Base-by-base conservation (phyloP, 257 asterid genomes). In the Avicennia marina region DNA sequence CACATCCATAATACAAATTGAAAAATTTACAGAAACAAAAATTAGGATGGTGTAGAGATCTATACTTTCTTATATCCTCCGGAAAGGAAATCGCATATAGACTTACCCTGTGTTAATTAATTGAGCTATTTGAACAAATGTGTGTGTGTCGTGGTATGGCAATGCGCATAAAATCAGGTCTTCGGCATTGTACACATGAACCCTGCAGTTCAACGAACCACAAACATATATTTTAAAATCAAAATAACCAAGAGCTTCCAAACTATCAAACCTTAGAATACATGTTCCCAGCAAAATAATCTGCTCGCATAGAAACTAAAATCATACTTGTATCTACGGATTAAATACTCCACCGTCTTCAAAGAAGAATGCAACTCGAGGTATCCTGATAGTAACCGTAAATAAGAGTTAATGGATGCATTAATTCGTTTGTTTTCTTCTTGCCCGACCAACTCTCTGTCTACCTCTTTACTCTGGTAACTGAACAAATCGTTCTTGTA, bases 121-220 rank as follows among this genome's bases (percentile, higher is more conserved):
- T 56, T 75, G 95, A 51, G 88, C 75, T 48, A 91, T 75, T 57
- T 79, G 79, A 44, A 88, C 98, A 66, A 91, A 91, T 32, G 69
- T 78, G 56, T 77, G 89, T 1, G 96, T 85, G 53, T 91, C 97
- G 64, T 88, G 98, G 74, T 85, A 91, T 0, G 98, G 98, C 79
- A 91, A 63, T 26, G 87, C 75, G 70, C 98, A 85, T 60, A 91
- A 70, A 62, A 91, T 81, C 73, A 88, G 78, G 46, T 86, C 97
- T 46, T 88, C 98, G 7, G 43, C 58, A 67, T 88, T 86, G 80
- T 76, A 74, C 17, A 64, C 76, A 60, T 88, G 95, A 78, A 86
- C 67, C 87, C 98, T 91, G 64, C 68, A 68, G 22, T 55, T 41
- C 41, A 44, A 17, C 11, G 4, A 4, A 4, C 2, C 4, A 9